These are phyloP conservation scores for Parsonsia alboflavescens DNA, from an alignment of 257 asterid genomes.

Conservation along the genomic window DNA sequence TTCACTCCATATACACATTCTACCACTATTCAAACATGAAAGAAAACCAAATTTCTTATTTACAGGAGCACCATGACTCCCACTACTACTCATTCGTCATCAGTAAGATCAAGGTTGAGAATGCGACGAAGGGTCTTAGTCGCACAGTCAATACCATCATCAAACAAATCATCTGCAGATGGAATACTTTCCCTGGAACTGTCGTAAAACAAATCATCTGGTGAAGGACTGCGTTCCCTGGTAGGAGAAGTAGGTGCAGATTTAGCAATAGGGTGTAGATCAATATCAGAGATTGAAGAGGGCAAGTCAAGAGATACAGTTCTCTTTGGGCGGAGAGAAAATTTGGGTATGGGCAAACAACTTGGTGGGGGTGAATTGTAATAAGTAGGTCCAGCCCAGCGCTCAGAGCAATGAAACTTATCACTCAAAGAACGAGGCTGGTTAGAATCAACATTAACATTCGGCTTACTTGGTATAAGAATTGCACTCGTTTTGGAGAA, in stretches of 20 bases:
- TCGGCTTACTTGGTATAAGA: slow-evolving; percentile 45
- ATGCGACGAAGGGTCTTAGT: slow-evolving; percentile 93
- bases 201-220: slow-evolving; percentile 35
- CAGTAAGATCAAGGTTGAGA: slow-evolving; percentile 76
- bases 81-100: slow-evolving; percentile 37
- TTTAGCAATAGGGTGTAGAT: slow-evolving; percentile 44
- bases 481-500: slow-evolving; percentile 31
- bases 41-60: slow-evolving; percentile 33
- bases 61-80: slow-evolving; percentile 38
- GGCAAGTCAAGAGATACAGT: slow-evolving; percentile 72
- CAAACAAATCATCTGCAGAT: slow-evolving; percentile 32
- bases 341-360: slow-evolving; percentile 88
- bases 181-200: slow-evolving; percentile 48
- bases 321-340: slow-evolving; percentile 62
- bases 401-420: slow-evolving; percentile 64
- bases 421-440: slow-evolving; percentile 13
- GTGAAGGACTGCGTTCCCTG: slow-evolving; percentile 46
- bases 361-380: slow-evolving; percentile 96
- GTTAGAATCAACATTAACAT: slow-evolving; percentile 15
- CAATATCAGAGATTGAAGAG: slow-evolving; percentile 37
- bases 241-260: slow-evolving; percentile 90
- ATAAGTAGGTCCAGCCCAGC: slow-evolving; percentile 97
- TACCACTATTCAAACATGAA: slow-evolving; percentile 26
- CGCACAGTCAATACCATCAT: slow-evolving; percentile 53
- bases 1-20: slow-evolving; percentile 41